Evolutionary conservation across 805 yeast genomes (phyloP).

Genomic region (Wickerhamiella bombiphila): DNA sequence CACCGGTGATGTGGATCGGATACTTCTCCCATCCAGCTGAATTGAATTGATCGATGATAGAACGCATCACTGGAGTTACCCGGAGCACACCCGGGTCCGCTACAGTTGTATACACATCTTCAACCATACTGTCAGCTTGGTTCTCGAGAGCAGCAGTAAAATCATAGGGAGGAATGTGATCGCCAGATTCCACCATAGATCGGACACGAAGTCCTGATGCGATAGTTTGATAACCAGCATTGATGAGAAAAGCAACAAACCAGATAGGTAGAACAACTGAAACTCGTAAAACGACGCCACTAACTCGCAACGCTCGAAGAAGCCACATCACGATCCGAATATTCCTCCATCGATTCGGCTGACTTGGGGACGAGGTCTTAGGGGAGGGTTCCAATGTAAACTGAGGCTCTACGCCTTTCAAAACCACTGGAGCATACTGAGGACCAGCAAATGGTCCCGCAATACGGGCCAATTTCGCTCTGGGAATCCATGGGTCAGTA

Average conservation of each 20-base stretch:
- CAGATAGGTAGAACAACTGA: constrained; percentile 48
- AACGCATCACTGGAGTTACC: constrained; percentile 28
- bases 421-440: constrained; percentile 15
- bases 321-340: not conserved
- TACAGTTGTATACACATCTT: constrained; percentile 11
- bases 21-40: constrained; percentile 50
- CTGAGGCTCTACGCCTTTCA: constrained; percentile 13
- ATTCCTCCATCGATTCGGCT: not conserved
- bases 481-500: constrained; percentile 11
- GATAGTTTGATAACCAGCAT: constrained; percentile 29
- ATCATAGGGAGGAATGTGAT: constrained; percentile 16
- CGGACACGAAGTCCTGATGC: constrained; percentile 27
- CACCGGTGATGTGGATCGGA: constrained; percentile 52
- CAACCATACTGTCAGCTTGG: constrained; percentile 18
- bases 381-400: constrained; percentile 8
- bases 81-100: constrained; percentile 6
- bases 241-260: constrained; percentile 41
- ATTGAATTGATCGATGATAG: constrained; percentile 45
- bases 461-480: constrained; percentile 4
- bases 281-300: constrained; percentile 31
- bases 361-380: not conserved
- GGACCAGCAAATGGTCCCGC: constrained; percentile 13
- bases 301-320: constrained; percentile 28
- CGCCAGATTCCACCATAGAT: constrained; percentile 1
- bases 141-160: constrained; percentile 11